Base-by-base conservation (phyloP, 177 flowering plant genomes). In the Tripterygium wilfordii region DNA sequence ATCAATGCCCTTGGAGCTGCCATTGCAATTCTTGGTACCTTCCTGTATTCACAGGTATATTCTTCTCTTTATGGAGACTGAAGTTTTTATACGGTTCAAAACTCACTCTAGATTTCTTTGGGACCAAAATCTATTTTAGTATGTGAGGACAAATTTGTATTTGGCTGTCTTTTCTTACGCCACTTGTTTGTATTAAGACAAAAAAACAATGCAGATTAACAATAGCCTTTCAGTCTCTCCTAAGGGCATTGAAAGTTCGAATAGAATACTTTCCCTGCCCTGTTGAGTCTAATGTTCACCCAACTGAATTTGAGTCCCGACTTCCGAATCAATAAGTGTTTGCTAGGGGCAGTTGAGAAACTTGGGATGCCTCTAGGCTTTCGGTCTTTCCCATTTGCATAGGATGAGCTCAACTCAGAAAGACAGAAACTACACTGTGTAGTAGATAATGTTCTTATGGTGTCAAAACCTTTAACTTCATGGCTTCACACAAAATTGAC, bases 31-130 rank as follows among this genome's bases (percentile, higher is more conserved):
- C 72, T 74, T n/a, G 78, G 78, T 33, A 74, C 78, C 18, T 74
- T 74, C 65, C 48, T 73, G 36, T 73, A 73, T 36, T 73, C 78
- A 23, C 78, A 74, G 72, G 78, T 74, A 66, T n/a, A n/a, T n/a
- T 56, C 20, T 48, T 16, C 1, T 20, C 27, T 42, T 30, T 10
- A 12, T 48, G 1, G 20, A 27, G 18, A 19, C n/a, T 13, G 13
- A 26, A 10, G 33, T 30, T 14, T 20, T 16, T 8, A 72, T 10
- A 9, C 8, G 5, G 25, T 17, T 26, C 33, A 6, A 23, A 16
- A 3, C 4, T 18, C 1, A 53, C n/a, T 30, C 19, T 33, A 5
- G 25, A 40, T 43, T 32, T 28, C 20, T n/a, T 24, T 24, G 27
- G 20, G 43, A 48, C 23, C 53, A 51, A 52, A 29, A 16, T 35